Percentiles rank a stretch among this genome's conserved stretches.
Conservation (phyloP, 2,329 filamentous ascomycete species). For the Phyllosticta citribraziliensis region DNA sequence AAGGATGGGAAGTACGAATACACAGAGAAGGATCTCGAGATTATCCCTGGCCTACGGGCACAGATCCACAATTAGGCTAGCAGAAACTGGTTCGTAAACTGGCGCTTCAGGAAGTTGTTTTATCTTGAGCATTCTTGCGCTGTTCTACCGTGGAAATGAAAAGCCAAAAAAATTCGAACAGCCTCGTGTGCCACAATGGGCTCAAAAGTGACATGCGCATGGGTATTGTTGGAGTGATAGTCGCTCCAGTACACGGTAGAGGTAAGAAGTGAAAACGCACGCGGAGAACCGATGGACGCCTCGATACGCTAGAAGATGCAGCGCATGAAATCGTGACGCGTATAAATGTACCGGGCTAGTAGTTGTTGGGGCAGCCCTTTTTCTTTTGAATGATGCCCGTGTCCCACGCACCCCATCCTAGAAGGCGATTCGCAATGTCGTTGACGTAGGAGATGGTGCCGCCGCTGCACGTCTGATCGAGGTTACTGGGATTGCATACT, state of each 20-base stretch:
- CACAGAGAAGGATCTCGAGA: conserved; percentile 23
- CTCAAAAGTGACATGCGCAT: background rate
- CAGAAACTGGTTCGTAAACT: too few species aligned
- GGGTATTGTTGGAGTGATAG: background rate
- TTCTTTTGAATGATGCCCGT: background rate
- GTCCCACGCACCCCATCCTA: conserved; percentile 16
- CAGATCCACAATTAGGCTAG: conserved; percentile 18
- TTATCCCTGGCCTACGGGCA: conserved; percentile 23
- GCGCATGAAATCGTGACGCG: background rate
- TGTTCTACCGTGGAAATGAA: background rate
- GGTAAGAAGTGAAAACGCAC: background rate
- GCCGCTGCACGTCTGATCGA: conserved; percentile 4
- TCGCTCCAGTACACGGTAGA: background rate
- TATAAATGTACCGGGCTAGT: background rate
- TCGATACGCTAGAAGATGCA: background rate
- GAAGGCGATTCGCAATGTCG: conserved; percentile 17
- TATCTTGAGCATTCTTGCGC: background rate
- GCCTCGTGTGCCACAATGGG: background rate
- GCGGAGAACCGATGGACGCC: background rate
- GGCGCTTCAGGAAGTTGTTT: background rate
- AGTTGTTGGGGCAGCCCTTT: background rate
- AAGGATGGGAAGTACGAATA: conserved; percentile 29
- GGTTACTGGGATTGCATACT: background rate
- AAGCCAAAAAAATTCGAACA: background rate
- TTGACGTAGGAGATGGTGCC: conserved; percentile 12